phyloP scores from a whole-genome alignment of 768 basidiomycete genomes.

The Leucocoprinus birnbaumii region DNA sequence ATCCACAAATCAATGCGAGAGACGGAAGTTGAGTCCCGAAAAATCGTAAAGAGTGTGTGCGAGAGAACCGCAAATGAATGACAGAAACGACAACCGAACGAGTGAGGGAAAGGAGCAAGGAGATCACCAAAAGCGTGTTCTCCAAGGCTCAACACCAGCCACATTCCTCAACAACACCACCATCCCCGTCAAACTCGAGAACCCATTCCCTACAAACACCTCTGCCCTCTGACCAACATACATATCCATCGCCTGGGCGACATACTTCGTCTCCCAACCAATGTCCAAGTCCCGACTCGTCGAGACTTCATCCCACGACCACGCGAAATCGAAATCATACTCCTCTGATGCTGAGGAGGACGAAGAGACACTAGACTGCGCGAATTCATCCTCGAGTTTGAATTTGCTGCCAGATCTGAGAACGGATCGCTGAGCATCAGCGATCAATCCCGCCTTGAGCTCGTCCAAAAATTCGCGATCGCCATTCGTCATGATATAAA shows the following conservation, averaged over 20 bases:
- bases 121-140: constrained; percentile 29
- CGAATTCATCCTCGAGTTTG: neutral
- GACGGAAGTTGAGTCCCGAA: too few species aligned
- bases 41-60: neutral
- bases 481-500: constrained; percentile 71
- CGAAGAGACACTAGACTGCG: neutral
- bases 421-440: neutral
- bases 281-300: constrained; percentile 54
- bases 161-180: constrained; percentile 31
- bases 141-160: constrained; percentile 23
- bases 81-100: neutral
- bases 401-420: neutral
- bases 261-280: constrained; percentile 51
- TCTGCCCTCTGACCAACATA: constrained; percentile 61
- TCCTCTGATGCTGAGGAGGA: neutral
- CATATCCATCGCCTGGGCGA: constrained; percentile 67
- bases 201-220: constrained; percentile 68
- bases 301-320: constrained; percentile 45
- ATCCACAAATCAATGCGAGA: too few species aligned
- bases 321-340: constrained; percentile 6
- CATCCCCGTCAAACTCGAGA: constrained; percentile 35
- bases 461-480: constrained; percentile 44
- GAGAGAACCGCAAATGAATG: too few species aligned
- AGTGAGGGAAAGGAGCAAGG: neutral
- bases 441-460: constrained; percentile 36